A percentile compares a stretch with the other conserved stretches of the same genome.
Conservation (phyloP, 2,329 filamentous ascomycete species). For the Aspergillus candidus region DNA sequence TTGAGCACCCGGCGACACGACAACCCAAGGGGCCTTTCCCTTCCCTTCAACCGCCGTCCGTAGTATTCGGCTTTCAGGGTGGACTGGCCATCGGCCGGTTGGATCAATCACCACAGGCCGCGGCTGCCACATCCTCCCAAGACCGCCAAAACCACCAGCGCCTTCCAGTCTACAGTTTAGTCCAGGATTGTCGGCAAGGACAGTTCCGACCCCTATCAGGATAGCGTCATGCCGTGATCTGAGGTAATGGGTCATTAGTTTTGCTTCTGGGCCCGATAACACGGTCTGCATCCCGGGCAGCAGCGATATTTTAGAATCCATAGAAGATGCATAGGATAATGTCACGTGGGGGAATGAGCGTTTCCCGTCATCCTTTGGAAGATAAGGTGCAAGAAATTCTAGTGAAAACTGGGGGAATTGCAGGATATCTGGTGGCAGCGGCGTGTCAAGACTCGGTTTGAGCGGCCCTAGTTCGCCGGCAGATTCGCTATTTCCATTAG, state of each 20-base stretch:
- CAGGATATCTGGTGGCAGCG: conserved; percentile 35
- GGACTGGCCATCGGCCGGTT: conserved; percentile 63
- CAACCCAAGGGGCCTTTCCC: conserved; percentile 68
- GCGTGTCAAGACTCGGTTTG: conserved; percentile 11
- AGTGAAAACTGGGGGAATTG: conserved; percentile 41
- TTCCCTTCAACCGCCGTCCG: conserved; percentile 56
- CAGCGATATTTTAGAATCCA: conserved; percentile 74
- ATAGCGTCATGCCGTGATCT: conserved; percentile 79
- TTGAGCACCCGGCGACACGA: conserved; percentile 48
- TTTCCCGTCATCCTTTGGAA: conserved; percentile 36
- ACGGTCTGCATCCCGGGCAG: conserved; percentile 73
- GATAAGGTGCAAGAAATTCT: conserved; percentile 47
- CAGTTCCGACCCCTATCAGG: conserved; percentile 76
- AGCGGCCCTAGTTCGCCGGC: conserved; percentile 7
- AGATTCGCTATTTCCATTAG: conserved; percentile 10
- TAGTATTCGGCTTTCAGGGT: conserved; percentile 57
- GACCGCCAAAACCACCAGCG: conserved; percentile 51
- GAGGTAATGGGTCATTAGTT: conserved; percentile 89
- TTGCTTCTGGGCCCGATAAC: conserved; percentile 75
- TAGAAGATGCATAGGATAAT: conserved; percentile 82
- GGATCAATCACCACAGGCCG: conserved; percentile 80
- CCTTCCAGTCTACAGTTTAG: conserved; percentile 72
- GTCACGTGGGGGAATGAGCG: conserved; percentile 56
- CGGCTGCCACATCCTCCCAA: conserved; percentile 58
- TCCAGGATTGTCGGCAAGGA: conserved; percentile 75